Evolutionary conservation across 1,284 basidiomycete species (phyloP).

Genomic region (Leccinum idahoense): DNA sequence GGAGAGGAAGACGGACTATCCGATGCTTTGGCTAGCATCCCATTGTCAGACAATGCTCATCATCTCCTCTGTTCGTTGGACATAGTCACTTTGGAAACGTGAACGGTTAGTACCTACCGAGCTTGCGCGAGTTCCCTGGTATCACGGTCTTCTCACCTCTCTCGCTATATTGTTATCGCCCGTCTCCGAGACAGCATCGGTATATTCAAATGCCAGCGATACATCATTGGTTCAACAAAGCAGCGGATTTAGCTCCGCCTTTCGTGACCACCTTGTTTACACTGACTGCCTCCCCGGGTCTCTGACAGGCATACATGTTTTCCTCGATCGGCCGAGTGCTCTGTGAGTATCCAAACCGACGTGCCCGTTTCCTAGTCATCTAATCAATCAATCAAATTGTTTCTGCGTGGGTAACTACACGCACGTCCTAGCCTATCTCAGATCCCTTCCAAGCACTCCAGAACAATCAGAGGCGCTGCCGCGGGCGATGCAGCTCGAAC

Average conservation of each 20-base stretch:
- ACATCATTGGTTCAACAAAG: slow-evolving; percentile 24
- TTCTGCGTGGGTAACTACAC: slow-evolving; percentile 44
- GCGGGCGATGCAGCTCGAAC: slow-evolving; percentile 50
- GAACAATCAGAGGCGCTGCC: slow-evolving; percentile 54
- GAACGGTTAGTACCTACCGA: slow-evolving; percentile 49
- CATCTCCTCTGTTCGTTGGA: slow-evolving; percentile 34
- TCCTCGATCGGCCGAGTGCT: slow-evolving; percentile 72
- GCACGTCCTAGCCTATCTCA: slow-evolving; percentile 67
- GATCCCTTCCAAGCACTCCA: slow-evolving; percentile 42
- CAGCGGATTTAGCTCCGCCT: slow-evolving; percentile 30
- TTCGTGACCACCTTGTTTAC: slow-evolving; percentile 56
- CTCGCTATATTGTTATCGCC: slow-evolving; percentile 52
- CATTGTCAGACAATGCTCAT: slow-evolving; percentile 19
- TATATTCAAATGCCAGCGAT: slow-evolving; percentile 46
- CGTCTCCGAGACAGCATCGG: slow-evolving; percentile 43
- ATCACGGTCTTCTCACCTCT: slow-evolving; percentile 62
- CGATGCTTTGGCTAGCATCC: slow-evolving; percentile 19
- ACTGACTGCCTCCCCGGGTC: slow-evolving; percentile 48
- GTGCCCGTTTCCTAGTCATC: not conserved
- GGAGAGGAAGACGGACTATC: slow-evolving; percentile 18
- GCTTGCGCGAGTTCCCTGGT: slow-evolving; percentile 61
- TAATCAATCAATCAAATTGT: not conserved
- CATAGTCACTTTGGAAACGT: slow-evolving; percentile 67
- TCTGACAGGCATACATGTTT: slow-evolving; percentile 57
- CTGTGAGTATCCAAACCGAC: slow-evolving; percentile 49